phyloP scores from a whole-genome alignment of 2,329 filamentous ascomycete species.

The Penicillium olsonii region DNA sequence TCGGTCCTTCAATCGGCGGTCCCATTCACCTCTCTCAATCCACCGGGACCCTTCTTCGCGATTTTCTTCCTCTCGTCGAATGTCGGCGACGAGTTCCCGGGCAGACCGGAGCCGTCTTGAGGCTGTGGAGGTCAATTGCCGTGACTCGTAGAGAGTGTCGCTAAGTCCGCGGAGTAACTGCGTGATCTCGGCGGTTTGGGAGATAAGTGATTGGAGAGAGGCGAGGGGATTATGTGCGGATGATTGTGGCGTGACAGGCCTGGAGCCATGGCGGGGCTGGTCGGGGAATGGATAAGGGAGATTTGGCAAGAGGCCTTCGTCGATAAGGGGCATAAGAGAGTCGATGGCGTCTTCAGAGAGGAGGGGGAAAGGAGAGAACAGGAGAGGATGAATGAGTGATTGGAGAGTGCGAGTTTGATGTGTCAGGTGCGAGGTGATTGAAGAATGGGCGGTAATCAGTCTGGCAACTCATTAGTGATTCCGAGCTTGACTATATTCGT shows the following conservation, averaged over 20 bases:
- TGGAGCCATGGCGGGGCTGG: conserved; percentile 28
- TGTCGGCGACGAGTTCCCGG: conserved; percentile 81
- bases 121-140: conserved; percentile 81
- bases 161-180: conserved; percentile 82
- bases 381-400: conserved; percentile 58
- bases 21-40: conserved; percentile 81
- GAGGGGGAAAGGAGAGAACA: conserved; percentile 58
- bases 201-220: conserved; percentile 68
- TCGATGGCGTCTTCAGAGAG: conserved; percentile 58
- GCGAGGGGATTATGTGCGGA: conserved; percentile 53
- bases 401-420: conserved; percentile 63
- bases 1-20: conserved; percentile 70
- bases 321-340: conserved; percentile 58
- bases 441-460: conserved; percentile 60
- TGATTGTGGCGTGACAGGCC: conserved; percentile 33
- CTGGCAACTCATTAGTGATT: conserved; percentile 33
- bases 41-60: conserved; percentile 80
- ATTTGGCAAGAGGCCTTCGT: conserved; percentile 52
- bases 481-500: neutral
- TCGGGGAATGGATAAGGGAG: conserved; percentile 52
- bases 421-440: conserved; percentile 60
- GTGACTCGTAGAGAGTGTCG: conserved; percentile 91
- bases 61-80: conserved; percentile 78
- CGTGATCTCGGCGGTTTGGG: conserved; percentile 71
- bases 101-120: conserved; percentile 77